Conservation (phyloP, 306 rosid genomes). For the Lathyrus sativus region DNA sequence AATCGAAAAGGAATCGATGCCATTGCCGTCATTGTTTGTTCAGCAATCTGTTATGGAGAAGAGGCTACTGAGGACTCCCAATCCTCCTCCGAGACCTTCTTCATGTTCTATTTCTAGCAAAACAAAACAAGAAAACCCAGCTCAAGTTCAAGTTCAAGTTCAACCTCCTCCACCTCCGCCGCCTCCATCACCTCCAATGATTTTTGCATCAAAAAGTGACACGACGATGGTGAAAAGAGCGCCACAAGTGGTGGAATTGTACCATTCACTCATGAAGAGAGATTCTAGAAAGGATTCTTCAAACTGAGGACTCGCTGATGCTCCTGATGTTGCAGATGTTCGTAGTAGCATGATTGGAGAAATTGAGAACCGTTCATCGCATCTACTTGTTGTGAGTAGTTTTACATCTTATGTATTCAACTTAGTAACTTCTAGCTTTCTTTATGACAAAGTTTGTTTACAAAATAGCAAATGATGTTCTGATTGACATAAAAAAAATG, state of each 20-base stretch:
- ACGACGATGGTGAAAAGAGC: conserved; percentile 76
- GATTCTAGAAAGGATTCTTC: conserved; percentile 90
- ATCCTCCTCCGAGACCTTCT: conserved; percentile 98
- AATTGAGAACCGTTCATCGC: conserved; percentile 95
- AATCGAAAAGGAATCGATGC: conserved; percentile 56
- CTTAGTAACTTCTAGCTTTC: background rate
- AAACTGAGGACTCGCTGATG: conserved; percentile 72
- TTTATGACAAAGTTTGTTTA: background rate
- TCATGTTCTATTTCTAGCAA: conserved; percentile 61
- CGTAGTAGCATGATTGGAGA: conserved; percentile 99
- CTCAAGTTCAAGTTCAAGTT: conserved; percentile 41
- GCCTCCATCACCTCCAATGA: conserved; percentile 81
- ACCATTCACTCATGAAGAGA: conserved; percentile 97
- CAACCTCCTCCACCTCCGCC: conserved; percentile 83
- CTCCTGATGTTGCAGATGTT: conserved; percentile 79
- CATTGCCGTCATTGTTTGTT: conserved; percentile 51
- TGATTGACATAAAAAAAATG: conserved; percentile 18
- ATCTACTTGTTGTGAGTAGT: conserved; percentile 89
- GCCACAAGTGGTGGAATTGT: conserved; percentile 94
- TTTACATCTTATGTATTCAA: conserved; percentile 7
- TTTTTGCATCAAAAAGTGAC: conserved; percentile 54
- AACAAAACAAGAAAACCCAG: conserved; percentile 48
- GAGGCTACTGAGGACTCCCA: conserved; percentile 81
- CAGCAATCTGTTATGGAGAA: conserved; percentile 68
- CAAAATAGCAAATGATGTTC: background rate